These are phyloP conservation scores for Scutellaria galericulata DNA, from an alignment of 257 asterid genomes.

Conservation along the genomic window DNA sequence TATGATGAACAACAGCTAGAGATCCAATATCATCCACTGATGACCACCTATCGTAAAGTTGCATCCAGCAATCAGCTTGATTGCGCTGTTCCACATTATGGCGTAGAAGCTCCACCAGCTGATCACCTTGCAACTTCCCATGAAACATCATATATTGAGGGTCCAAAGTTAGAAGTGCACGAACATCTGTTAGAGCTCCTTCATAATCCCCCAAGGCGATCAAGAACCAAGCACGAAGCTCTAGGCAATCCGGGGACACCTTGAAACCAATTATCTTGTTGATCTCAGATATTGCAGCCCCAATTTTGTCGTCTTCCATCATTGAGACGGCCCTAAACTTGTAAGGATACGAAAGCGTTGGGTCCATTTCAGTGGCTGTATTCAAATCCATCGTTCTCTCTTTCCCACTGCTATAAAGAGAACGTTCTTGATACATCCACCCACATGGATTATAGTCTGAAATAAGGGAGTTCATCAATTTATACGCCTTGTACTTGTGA, in stretches of 20 bases:
- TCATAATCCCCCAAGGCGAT: slow-evolving; percentile 72
- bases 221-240: slow-evolving; percentile 94
- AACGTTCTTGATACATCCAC: slow-evolving; percentile 98
- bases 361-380: slow-evolving; percentile 85
- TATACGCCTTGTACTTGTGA: slow-evolving; percentile 84
- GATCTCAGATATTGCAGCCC: slow-evolving; percentile 75
- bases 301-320: slow-evolving; percentile 65
- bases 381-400: slow-evolving; percentile 77
- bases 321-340: slow-evolving; percentile 68
- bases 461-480: slow-evolving; percentile 72
- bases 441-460: slow-evolving; percentile 72
- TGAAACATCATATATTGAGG: slow-evolving; percentile 86
- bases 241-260: slow-evolving; percentile 92
- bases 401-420: slow-evolving; percentile 71
- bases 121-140: slow-evolving; percentile 71
- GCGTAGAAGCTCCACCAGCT: slow-evolving; percentile 70
- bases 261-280: slow-evolving; percentile 75
- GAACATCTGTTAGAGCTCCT: slow-evolving; percentile 76
- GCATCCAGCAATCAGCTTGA: slow-evolving; percentile 99
- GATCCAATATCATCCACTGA: slow-evolving; percentile 96
- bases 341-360: slow-evolving; percentile 88
- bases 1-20: slow-evolving; percentile 91
- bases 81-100: slow-evolving; percentile 67
- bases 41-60: slow-evolving; percentile 90
- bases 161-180: slow-evolving; percentile 88